Percentiles rank a stretch among this genome's conserved stretches.
Conservation (phyloP, 2,329 filamentous ascomycete genomes). For the Colletotrichum abscissum region DNA sequence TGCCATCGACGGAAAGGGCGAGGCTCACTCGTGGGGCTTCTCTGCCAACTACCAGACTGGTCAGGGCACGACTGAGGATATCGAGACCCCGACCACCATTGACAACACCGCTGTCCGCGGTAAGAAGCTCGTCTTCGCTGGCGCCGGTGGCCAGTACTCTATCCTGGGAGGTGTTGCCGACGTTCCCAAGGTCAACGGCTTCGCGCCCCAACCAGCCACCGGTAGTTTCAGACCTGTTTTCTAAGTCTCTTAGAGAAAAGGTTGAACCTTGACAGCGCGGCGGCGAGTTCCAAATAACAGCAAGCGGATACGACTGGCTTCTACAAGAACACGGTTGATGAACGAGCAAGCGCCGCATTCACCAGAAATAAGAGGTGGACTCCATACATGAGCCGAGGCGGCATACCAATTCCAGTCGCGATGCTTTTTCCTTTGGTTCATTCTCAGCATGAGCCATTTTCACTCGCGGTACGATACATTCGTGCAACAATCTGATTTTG, state of each 20-base stretch:
- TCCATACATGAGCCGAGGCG: background rate
- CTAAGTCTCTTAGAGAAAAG: background rate
- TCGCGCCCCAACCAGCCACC: slow-evolving; percentile 29
- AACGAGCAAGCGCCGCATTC: background rate
- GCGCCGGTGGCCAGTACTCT: slow-evolving; percentile 88
- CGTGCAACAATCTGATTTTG: slow-evolving; percentile 14
- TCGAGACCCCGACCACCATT: slow-evolving; percentile 80
- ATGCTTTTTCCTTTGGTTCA: slow-evolving; percentile 7
- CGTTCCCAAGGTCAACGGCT: slow-evolving; percentile 45
- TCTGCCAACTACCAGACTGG: slow-evolving; percentile 84
- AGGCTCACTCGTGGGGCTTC: slow-evolving; percentile 85
- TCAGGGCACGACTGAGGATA: slow-evolving; percentile 81
- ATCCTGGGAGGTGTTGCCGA: slow-evolving; percentile 62
- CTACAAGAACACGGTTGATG: slow-evolving; percentile 19
- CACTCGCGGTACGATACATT: background rate
- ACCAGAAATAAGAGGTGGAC: slow-evolving; percentile 1
- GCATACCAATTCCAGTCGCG: slow-evolving; percentile 15
- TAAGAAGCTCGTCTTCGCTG: slow-evolving; percentile 80
- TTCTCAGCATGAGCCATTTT: slow-evolving; percentile 10
- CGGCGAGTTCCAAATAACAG: background rate
- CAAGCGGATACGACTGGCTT: slow-evolving; percentile 6
- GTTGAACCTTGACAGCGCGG: too few relatives aligned
- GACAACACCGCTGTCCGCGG: slow-evolving; percentile 86
- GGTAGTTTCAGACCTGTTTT: slow-evolving; percentile 32
- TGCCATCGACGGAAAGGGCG: slow-evolving; percentile 75